phyloP scores from a whole-genome alignment of 352 stramenopile genomes.

The Phytophthora pini region DNA sequence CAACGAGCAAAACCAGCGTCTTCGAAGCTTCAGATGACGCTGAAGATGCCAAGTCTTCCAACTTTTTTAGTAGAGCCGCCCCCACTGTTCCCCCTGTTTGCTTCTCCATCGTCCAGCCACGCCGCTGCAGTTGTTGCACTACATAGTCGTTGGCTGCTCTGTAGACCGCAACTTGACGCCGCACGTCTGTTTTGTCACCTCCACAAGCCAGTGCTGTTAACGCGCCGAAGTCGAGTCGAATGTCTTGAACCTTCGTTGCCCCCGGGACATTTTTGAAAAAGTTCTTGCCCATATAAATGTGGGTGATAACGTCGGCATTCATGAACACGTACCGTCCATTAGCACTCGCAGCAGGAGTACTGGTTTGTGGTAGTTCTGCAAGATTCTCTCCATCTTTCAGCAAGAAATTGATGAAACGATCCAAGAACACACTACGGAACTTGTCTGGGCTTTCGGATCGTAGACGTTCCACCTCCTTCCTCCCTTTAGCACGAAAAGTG shows the following conservation, averaged over 20 bases:
- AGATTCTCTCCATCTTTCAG: neutral
- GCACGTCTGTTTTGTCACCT: neutral
- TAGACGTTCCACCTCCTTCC: neutral
- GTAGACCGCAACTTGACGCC: neutral
- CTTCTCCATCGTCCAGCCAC: neutral
- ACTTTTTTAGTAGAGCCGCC: neutral
- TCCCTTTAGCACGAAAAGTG: neutral
- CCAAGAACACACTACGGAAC: neutral
- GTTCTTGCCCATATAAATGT: neutral
- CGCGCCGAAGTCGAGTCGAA: neutral
- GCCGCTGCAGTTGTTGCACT: neutral
- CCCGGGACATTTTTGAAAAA: neutral
- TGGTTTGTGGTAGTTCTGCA: neutral
- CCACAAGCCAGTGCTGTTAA: neutral
- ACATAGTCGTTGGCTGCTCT: neutral
- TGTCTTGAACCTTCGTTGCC: neutral
- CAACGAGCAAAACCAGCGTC: neutral
- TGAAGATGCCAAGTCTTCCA: neutral
- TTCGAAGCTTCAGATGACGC: neutral
- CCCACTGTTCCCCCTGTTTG: neutral
- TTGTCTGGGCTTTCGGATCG: neutral
- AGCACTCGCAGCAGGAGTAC: no score
- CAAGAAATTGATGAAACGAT: neutral
- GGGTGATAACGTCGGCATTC: neutral
- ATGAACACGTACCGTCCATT: neutral